A percentile compares a stretch with the other conserved stretches of the same genome.
These are phyloP conservation scores for Eucalyptus pauciflora DNA, from an alignment of 345 rosid genomes.

Conservation along the genomic window DNA sequence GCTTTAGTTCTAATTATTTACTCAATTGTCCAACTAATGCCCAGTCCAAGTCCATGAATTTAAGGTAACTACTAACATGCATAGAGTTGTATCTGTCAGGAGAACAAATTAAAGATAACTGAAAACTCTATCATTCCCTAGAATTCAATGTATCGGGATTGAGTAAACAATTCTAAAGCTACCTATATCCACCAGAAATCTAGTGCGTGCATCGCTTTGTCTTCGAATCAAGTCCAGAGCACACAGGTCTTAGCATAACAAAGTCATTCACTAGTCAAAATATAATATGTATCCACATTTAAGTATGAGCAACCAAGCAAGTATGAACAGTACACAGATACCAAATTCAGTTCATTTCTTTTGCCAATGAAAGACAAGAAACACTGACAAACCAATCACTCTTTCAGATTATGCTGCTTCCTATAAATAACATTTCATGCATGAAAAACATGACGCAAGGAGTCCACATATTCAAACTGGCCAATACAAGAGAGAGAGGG, in stretches of 20 bases:
- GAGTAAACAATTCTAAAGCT: not conserved
- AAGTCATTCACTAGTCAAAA: not conserved
- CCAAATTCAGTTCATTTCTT: not conserved
- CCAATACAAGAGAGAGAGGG: not conserved
- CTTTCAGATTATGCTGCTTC: not conserved
- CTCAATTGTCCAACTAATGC: not conserved
- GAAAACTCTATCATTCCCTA: not conserved
- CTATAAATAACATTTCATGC: not conserved
- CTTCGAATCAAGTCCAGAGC: not conserved
- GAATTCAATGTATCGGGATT: not conserved
- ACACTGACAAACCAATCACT: not conserved
- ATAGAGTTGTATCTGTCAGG: not conserved
- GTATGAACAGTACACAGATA: not conserved
- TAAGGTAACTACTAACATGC: not conserved
- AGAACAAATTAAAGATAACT: not conserved
- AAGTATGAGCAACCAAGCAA: not conserved
- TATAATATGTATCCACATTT: not conserved
- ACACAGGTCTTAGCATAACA: not conserved
- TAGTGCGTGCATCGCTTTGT: not conserved
- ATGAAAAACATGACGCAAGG: not conserved
- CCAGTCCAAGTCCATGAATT: not conserved
- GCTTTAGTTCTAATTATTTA: not conserved
- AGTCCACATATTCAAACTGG: not conserved
- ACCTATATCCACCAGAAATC: not conserved
- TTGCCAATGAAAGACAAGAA: not conserved